These are phyloP conservation scores for Rhinocladiella similis DNA, from an alignment of 2,329 filamentous ascomycete species.

Conservation along the genomic window DNA sequence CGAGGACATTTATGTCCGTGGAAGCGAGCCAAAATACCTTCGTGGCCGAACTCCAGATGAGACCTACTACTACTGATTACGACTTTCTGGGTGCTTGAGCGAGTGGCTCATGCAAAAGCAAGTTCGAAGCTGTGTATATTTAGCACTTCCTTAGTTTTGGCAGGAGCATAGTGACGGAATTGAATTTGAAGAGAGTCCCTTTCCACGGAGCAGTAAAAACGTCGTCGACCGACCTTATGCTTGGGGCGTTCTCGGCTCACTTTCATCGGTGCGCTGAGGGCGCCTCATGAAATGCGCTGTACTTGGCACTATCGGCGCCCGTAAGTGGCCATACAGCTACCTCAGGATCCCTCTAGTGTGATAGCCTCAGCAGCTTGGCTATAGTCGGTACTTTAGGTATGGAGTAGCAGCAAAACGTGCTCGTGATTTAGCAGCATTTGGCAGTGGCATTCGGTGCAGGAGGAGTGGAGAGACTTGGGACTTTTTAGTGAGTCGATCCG, in stretches of 20 bases:
- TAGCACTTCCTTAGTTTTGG: slow-evolving; percentile 14
- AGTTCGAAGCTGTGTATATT: slow-evolving; percentile 15
- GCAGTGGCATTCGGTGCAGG: neutral
- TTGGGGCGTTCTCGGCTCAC: no score
- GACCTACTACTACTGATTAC: slow-evolving; percentile 73
- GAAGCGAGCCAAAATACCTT: slow-evolving; percentile 84
- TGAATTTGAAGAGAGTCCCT: neutral
- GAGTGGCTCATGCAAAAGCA: slow-evolving; percentile 4
- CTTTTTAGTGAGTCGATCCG: neutral
- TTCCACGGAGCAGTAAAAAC: neutral
- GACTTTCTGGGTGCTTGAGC: neutral
- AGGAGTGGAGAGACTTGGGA: no score
- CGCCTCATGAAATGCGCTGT: no score
- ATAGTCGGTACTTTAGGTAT: no score
- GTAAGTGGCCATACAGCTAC: no score
- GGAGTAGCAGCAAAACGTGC: neutral
- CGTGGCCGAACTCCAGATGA: slow-evolving; percentile 86
- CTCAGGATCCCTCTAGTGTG: no score
- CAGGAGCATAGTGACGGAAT: slow-evolving; percentile 4
- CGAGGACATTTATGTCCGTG: slow-evolving; percentile 93
- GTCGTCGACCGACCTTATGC: no score
- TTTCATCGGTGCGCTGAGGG: no score
- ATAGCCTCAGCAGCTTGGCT: no score
- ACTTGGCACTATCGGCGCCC: no score
- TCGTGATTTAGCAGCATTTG: no score